These are phyloP conservation scores for Russula compacta DNA, from an alignment of 768 basidiomycete species.

Conservation along the genomic window DNA sequence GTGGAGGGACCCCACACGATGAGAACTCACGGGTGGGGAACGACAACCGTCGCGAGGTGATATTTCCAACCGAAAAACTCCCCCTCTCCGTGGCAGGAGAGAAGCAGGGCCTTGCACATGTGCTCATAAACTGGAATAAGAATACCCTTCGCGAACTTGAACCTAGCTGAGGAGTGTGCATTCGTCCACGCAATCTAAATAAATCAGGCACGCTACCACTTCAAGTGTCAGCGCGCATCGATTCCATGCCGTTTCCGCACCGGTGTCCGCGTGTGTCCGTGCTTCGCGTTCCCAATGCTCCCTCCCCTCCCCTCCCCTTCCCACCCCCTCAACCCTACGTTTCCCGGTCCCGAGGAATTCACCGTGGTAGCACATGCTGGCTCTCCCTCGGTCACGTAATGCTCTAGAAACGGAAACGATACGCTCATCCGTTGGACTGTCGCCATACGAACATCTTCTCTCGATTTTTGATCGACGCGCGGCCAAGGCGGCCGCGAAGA, in stretches of 20 bases:
- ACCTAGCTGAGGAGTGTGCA: background rate
- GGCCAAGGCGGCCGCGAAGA: background rate
- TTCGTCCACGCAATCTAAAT: background rate
- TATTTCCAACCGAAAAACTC: background rate
- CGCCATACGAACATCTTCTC: background rate
- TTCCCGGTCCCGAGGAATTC: conserved; percentile 8
- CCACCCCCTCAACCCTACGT: background rate
- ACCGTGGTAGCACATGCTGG: background rate
- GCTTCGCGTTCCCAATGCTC: background rate
- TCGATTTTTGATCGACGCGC: background rate
- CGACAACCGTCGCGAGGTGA: conserved; percentile 5
- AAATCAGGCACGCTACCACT: conserved; percentile 3
- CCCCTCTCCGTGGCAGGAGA: conserved; percentile 1
- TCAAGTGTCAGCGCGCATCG: background rate
- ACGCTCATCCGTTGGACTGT: background rate
- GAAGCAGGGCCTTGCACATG: background rate
- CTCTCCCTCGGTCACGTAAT: background rate
- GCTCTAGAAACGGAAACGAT: no score
- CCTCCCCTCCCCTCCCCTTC: background rate
- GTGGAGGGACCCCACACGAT: background rate
- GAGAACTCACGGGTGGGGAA: background rate
- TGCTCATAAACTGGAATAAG: background rate
- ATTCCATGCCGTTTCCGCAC: conserved; percentile 2
- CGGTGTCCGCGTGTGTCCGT: background rate
- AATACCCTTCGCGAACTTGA: no score